Conservation (phyloP, 768 basidiomycete genomes). For the Cytidiella melzeri region DNA sequence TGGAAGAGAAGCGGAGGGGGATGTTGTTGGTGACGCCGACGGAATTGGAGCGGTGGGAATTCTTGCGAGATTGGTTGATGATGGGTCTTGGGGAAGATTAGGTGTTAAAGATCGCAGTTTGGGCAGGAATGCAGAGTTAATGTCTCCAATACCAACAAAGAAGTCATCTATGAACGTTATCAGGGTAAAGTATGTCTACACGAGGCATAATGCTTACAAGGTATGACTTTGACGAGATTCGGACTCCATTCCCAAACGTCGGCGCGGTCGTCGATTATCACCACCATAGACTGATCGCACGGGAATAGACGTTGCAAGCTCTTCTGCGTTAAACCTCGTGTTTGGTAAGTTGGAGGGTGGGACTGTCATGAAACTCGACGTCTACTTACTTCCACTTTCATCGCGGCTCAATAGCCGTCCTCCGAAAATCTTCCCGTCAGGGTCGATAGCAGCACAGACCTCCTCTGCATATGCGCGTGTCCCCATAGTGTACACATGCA, state of each 20-base stretch:
- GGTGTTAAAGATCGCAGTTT: conserved; percentile 57
- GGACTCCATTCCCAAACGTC: conserved; percentile 99
- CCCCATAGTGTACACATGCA: conserved; percentile 99
- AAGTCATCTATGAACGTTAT: conserved; percentile 72
- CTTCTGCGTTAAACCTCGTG: conserved; percentile 82
- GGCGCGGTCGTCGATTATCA: conserved; percentile 96
- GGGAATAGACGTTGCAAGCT: conserved; percentile 90
- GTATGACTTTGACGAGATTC: conserved; percentile 93
- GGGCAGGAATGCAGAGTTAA: conserved; percentile 91
- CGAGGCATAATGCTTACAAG: conserved; percentile 55
- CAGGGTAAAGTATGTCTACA: not conserved
- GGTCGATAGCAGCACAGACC: conserved; percentile 92
- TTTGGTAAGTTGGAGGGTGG: conserved; percentile 1
- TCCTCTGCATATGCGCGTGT: conserved; percentile 95
- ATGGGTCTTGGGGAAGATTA: conserved; percentile 22
- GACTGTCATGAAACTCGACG: not conserved
- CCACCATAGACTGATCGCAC: conserved; percentile 97
- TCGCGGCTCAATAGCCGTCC: conserved; percentile 87
- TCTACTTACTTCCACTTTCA: conserved; percentile 85
- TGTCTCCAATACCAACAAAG: conserved; percentile 97
- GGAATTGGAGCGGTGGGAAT: not conserved
- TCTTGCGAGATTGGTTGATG: not conserved
- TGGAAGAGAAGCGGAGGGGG: not conserved
- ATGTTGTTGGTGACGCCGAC: not conserved
- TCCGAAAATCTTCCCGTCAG: conserved; percentile 78